Evolutionary conservation across 305 asterid genomes (phyloP).

Genomic region (Galium porrigens): DNA sequence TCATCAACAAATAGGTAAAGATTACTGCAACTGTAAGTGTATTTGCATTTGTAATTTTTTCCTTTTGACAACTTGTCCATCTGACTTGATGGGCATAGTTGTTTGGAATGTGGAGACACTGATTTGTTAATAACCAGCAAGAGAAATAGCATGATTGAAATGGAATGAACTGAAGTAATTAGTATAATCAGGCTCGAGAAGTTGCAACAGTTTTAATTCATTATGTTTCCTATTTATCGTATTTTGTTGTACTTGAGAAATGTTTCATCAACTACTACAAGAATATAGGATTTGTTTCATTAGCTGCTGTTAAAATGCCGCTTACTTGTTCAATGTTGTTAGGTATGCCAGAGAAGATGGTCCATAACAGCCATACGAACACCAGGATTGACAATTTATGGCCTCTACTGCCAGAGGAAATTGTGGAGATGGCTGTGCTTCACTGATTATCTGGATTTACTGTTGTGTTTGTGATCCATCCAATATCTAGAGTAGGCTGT

Average conservation of each 20-base stretch:
- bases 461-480: not conserved
- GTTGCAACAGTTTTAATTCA: not conserved
- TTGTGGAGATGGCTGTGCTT: not conserved
- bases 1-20: constrained; percentile 4
- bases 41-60: not conserved
- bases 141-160: not conserved
- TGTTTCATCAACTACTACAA: not conserved
- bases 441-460: not conserved
- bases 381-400: not conserved
- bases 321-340: not conserved
- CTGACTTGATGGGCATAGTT: not conserved
- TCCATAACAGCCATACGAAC: not conserved
- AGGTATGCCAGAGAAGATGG: not conserved
- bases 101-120: not conserved
- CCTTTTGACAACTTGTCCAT: not conserved
- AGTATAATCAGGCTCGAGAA: not conserved
- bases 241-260: not conserved
- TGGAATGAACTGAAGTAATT: not conserved
- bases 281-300: not conserved
- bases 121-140: not conserved
- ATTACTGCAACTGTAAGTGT: not conserved
- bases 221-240: not conserved
- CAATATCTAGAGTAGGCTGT: not conserved
- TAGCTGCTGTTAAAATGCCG: not conserved
- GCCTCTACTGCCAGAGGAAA: not conserved